Conservation (phyloP, 2,329 filamentous ascomycete species). For the Alternaria sp. region DNA sequence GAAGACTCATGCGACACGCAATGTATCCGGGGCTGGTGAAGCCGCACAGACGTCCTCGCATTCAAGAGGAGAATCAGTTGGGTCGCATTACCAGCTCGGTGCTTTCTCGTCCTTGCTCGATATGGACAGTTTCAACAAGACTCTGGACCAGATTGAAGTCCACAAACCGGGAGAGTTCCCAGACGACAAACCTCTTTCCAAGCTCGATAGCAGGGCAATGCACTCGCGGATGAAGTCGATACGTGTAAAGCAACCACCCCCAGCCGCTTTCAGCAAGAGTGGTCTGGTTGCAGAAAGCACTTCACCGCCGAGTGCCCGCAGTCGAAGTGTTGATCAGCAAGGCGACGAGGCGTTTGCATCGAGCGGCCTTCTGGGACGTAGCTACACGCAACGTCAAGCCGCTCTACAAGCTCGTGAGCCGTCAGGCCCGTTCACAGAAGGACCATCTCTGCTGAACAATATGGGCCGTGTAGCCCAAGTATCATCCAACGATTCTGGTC, state of each 20-base stretch:
- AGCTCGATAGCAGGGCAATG: conserved; percentile 34
- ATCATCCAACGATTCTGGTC: conserved; percentile 28
- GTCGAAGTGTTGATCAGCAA: conserved; percentile 29
- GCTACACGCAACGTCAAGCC: conserved; percentile 56
- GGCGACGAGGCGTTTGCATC: conserved; percentile 54
- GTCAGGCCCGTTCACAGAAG: conserved; percentile 60
- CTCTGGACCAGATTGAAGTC: conserved; percentile 31
- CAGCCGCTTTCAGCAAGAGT: conserved; percentile 36
- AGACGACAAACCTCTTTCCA: conserved; percentile 33
- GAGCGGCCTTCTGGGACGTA: conserved; percentile 56
- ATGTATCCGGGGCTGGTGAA: conserved; percentile 22
- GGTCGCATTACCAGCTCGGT: conserved; percentile 67
- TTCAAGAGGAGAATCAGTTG: conserved; percentile 45
- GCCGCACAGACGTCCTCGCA: conserved; percentile 28
- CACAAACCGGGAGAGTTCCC: conserved; percentile 34
- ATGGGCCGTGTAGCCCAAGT: conserved; percentile 37
- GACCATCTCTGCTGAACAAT: conserved; percentile 63
- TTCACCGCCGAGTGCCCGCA: conserved; percentile 22
- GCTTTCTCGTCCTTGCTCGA: conserved; percentile 73
- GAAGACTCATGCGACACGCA: conserved; percentile 39
- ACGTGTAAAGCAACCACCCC: conserved; percentile 46
- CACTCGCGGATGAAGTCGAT: conserved; percentile 47
- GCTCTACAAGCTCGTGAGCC: conserved; percentile 48
- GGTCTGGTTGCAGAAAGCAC: conserved; percentile 23
- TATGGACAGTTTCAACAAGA: conserved; percentile 62